Conservation (phyloP, 1,139 yeast species). For the Dujonia santamariae region DNA sequence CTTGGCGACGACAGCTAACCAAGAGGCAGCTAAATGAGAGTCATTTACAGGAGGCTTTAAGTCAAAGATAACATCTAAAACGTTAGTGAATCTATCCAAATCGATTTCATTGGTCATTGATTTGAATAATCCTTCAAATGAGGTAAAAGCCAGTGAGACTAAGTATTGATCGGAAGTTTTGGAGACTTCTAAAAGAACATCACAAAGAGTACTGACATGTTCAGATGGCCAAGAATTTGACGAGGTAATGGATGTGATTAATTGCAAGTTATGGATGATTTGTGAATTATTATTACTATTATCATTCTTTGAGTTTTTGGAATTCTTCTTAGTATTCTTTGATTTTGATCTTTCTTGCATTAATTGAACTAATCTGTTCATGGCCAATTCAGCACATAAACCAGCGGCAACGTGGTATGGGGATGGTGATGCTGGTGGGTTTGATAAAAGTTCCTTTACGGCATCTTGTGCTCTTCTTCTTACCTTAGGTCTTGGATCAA, state of each 20-base stretch:
- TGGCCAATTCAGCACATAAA: slow-evolving; percentile 65
- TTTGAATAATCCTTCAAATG: slow-evolving; percentile 80
- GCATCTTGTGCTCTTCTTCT: slow-evolving; percentile 95
- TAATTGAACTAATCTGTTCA: slow-evolving; percentile 43
- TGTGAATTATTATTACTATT: slow-evolving; percentile 51
- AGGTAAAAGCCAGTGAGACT: slow-evolving; percentile 76
- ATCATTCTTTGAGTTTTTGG: slow-evolving; percentile 32
- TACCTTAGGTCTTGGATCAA: slow-evolving; percentile 93
- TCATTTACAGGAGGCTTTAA: slow-evolving; percentile 82
- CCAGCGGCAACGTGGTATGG: slow-evolving; percentile 74
- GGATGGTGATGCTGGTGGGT: slow-evolving; percentile 82
- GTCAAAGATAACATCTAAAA: slow-evolving; percentile 70
- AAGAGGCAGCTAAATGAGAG: slow-evolving; percentile 82
- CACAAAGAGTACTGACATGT: slow-evolving; percentile 72
- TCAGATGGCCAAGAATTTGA: slow-evolving; percentile 81
- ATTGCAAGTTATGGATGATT: slow-evolving; percentile 74
- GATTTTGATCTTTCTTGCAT: slow-evolving; percentile 17
- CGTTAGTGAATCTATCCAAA: slow-evolving; percentile 56
- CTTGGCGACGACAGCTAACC: slow-evolving; percentile 93
- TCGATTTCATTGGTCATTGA: slow-evolving; percentile 70
- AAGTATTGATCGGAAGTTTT: slow-evolving; percentile 82
- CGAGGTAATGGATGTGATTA: slow-evolving; percentile 63
- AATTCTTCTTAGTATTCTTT: no score
- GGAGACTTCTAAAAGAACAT: slow-evolving; percentile 68
- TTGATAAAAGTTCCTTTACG: slow-evolving; percentile 53